phyloP scores from a whole-genome alignment of 192 early-diverging fungal species.

The Linnemannia hyalina region DNA sequence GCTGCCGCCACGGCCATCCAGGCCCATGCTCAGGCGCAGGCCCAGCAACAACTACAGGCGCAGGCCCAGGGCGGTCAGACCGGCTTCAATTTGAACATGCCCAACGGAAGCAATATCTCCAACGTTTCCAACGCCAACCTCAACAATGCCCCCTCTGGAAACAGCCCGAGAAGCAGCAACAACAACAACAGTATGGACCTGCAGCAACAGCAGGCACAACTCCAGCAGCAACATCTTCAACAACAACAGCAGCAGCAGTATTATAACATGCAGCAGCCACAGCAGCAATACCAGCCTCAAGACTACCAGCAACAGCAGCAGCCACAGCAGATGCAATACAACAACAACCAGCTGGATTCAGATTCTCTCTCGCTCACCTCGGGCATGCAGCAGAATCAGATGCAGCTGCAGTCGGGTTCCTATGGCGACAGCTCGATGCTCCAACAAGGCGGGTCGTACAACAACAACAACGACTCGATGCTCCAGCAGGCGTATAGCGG shows the following conservation, averaged over 20 bases:
- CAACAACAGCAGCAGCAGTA: conserved; percentile 25
- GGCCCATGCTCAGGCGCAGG: conserved; percentile 11
- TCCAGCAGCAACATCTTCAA: conserved; percentile 16
- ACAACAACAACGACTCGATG: background rate
- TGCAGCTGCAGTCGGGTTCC: conserved; percentile 24
- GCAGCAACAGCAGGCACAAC: conserved; percentile 19
- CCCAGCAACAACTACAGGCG: conserved; percentile 10
- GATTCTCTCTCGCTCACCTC: conserved; percentile 22
- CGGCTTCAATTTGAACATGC: conserved; percentile 24
- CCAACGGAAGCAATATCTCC: conserved; percentile 28
- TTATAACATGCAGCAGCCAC: conserved; percentile 16
- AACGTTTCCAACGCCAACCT: conserved; percentile 22
- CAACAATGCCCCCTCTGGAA: conserved; percentile 11
- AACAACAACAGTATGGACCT: conserved; percentile 31
- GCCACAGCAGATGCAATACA: background rate
- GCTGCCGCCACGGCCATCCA: background rate
- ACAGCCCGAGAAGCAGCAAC: conserved; percentile 36
- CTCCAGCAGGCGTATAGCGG: conserved; percentile 11
- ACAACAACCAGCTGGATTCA: background rate
- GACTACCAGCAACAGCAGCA: conserved; percentile 20
- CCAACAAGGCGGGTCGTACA: background rate
- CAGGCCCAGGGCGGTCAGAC: conserved; percentile 24
- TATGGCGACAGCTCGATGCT: conserved; percentile 19
- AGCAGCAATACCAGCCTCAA: conserved; percentile 17
- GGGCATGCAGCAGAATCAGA: conserved; percentile 17